phyloP scores from a whole-genome alignment of 2,329 filamentous ascomycete genomes.

The Macrophomina phaseolina region DNA sequence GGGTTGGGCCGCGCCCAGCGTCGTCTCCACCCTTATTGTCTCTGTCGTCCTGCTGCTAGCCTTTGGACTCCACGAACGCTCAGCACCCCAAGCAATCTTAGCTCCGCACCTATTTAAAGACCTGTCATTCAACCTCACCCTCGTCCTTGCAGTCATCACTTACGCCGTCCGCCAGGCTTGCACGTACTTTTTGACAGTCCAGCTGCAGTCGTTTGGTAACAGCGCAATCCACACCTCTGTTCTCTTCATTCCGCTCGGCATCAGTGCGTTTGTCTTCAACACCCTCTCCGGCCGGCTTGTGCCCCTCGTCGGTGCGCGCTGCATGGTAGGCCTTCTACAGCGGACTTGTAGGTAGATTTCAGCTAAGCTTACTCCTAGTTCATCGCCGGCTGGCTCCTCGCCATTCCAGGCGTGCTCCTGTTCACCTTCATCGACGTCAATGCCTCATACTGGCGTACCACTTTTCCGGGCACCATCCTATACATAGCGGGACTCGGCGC shows the following conservation, averaged over 20 bases:
- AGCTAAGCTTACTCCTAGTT: constrained; percentile 8
- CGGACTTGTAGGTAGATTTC: not conserved
- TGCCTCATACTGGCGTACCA: constrained; percentile 20
- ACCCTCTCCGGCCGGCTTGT: constrained; percentile 17
- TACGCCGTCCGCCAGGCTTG: constrained; percentile 27
- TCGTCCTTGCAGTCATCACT: constrained; percentile 18
- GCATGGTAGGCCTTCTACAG: not conserved
- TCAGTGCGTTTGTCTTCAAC: constrained; percentile 21
- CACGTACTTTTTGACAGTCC: constrained; percentile 27
- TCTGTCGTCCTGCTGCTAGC: not conserved
- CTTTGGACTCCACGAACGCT: constrained; percentile 12
- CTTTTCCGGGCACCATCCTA: constrained; percentile 24
- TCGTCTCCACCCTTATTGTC: constrained; percentile 9
- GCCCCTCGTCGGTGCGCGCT: constrained; percentile 6
- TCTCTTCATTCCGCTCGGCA: constrained; percentile 26
- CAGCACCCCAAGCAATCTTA: constrained; percentile 17
- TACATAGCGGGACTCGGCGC: constrained; percentile 27
- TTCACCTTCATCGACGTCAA: constrained; percentile 14
- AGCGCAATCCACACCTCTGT: constrained; percentile 24
- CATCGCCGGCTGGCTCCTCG: constrained; percentile 17
- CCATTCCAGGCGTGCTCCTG: constrained; percentile 19
- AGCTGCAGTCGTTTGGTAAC: constrained; percentile 24
- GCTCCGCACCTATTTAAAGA: constrained; percentile 26
- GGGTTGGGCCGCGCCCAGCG: constrained; percentile 16
- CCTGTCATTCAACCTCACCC: constrained; percentile 24